These are phyloP conservation scores for Xylaria cubensis DNA, from an alignment of 495 filamentous ascomycete species.

Conservation along the genomic window DNA sequence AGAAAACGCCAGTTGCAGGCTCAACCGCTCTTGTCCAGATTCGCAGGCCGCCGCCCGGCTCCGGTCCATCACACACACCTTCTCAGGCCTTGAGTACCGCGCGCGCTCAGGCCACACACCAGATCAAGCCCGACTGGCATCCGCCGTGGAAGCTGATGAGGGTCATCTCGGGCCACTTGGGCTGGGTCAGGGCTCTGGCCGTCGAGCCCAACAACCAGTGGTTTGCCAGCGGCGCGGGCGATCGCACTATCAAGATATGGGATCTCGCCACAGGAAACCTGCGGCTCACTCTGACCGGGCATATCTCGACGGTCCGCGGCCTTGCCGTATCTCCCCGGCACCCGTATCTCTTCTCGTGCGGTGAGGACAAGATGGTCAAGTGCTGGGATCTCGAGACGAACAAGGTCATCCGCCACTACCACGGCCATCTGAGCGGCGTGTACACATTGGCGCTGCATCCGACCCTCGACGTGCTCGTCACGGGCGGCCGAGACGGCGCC, in stretches of 20 bases:
- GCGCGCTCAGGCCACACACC: conserved; percentile 70
- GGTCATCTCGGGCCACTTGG: conserved; percentile 94
- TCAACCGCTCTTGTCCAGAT: conserved; percentile 68
- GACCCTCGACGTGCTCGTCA: conserved; percentile 91
- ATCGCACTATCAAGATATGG: conserved; percentile 99
- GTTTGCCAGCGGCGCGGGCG: conserved; percentile 96
- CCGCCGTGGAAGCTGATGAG: conserved; percentile 98
- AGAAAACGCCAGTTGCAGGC: conserved; percentile 44
- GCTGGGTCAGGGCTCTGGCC: conserved; percentile 91
- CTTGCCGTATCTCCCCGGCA: conserved; percentile 92
- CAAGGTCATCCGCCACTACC: conserved; percentile 98
- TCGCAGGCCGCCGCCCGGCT: conserved; percentile 33
- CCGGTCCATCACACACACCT: conserved; percentile 34
- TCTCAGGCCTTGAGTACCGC: conserved; percentile 61
- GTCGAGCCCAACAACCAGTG: conserved; percentile 97
- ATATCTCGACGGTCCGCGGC: conserved; percentile 95
- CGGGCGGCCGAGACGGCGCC: conserved; percentile 92
- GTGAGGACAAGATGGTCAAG: conserved; percentile 99
- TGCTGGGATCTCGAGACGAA: conserved; percentile 99
- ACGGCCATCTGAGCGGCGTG: conserved; percentile 95
- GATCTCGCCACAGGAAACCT: conserved; percentile 86
- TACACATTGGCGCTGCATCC: conserved; percentile 92
- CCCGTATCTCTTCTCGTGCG: conserved; percentile 97
- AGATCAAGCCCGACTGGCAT: conserved; percentile 90
- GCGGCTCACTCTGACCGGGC: conserved; percentile 88